Conservation (phyloP, 2,329 filamentous ascomycete species). For the Nannizzia gypsea region DNA sequence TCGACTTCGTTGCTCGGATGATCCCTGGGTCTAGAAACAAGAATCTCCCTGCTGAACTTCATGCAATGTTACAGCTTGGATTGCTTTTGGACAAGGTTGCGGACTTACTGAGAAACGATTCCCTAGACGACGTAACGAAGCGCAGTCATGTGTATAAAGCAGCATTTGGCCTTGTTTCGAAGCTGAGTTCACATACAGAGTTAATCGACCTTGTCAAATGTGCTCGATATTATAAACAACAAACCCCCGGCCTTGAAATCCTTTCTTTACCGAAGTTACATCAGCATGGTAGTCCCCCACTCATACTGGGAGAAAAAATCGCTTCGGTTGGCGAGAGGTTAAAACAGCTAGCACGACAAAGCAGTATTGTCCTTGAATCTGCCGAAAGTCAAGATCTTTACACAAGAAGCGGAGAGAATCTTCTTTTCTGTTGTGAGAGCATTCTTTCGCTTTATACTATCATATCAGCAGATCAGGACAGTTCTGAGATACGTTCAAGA, state of each 20-base stretch:
- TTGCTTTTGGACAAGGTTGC: slow-evolving; percentile 28
- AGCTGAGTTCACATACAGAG: slow-evolving; percentile 23
- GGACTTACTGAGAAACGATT: slow-evolving; percentile 33
- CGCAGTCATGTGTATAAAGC: slow-evolving; percentile 27
- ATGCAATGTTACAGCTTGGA: slow-evolving; percentile 26
- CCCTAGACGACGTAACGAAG: slow-evolving; percentile 27
- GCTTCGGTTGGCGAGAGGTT: slow-evolving; percentile 15
- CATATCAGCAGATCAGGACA: slow-evolving; percentile 11
- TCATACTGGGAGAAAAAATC: slow-evolving; percentile 11
- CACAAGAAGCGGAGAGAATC: slow-evolving; percentile 17
- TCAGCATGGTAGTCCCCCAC: background rate
- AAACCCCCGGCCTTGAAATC: slow-evolving; percentile 26
- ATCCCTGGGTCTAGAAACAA: slow-evolving; percentile 8
- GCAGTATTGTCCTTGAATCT: slow-evolving; percentile 22
- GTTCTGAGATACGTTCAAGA: background rate
- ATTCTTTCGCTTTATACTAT: slow-evolving; percentile 21
- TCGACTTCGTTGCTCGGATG: slow-evolving; percentile 17
- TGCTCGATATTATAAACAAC: slow-evolving; percentile 25
- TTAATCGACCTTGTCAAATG: slow-evolving; percentile 25
- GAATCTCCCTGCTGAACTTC: slow-evolving; percentile 21
- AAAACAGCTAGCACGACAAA: slow-evolving; percentile 22
- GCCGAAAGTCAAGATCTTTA: slow-evolving; percentile 16
- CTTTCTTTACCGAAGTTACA: slow-evolving; percentile 18
- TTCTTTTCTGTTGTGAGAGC: slow-evolving; percentile 26
- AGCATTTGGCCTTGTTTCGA: slow-evolving; percentile 31